These are phyloP conservation scores for Eucalyptus pauciflora DNA, from an alignment of 345 rosid species.

Conservation along the genomic window DNA sequence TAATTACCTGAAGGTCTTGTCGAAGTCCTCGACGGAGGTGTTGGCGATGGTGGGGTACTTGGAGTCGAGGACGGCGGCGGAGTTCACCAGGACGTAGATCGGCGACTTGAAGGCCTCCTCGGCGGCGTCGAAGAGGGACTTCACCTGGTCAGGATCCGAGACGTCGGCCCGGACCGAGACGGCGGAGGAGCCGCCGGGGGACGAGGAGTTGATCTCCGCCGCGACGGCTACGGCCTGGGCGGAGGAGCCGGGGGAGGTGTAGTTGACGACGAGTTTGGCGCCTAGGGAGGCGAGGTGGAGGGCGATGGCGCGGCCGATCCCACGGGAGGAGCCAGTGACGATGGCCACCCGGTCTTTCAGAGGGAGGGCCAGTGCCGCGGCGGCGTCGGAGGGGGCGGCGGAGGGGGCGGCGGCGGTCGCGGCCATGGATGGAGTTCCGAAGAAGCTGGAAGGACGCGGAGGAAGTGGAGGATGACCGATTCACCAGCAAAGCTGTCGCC, in stretches of 20 bases:
- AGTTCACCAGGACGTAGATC: constrained; percentile 23
- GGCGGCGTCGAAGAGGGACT: constrained; percentile 24
- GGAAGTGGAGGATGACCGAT: neutral
- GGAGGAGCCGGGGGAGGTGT: constrained; percentile 3
- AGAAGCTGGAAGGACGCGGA: neutral
- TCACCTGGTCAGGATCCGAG: constrained; percentile 25
- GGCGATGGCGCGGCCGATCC: constrained; percentile 27
- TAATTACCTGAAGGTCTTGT: constrained; percentile 10
- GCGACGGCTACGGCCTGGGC: constrained; percentile 11
- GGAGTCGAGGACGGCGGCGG: constrained; percentile 15
- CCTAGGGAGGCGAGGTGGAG: constrained; percentile 26
- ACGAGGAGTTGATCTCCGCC: constrained; percentile 7
- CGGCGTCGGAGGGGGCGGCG: neutral
- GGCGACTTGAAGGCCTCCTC: constrained; percentile 14
- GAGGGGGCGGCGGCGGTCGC: neutral
- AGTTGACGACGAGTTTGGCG: constrained; percentile 19
- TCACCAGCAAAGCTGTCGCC: neutral
- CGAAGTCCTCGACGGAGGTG: constrained; percentile 21
- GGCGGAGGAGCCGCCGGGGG: neutral
- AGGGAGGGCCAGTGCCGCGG: neutral
- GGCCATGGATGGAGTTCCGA: neutral
- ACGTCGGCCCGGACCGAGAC: constrained; percentile 14
- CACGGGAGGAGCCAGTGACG: constrained; percentile 36
- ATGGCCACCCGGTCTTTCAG: constrained; percentile 22
- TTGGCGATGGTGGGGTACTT: constrained; percentile 17